Conservation (phyloP, 495 filamentous ascomycete genomes). For the Friedmanniomyces endolithicus region DNA sequence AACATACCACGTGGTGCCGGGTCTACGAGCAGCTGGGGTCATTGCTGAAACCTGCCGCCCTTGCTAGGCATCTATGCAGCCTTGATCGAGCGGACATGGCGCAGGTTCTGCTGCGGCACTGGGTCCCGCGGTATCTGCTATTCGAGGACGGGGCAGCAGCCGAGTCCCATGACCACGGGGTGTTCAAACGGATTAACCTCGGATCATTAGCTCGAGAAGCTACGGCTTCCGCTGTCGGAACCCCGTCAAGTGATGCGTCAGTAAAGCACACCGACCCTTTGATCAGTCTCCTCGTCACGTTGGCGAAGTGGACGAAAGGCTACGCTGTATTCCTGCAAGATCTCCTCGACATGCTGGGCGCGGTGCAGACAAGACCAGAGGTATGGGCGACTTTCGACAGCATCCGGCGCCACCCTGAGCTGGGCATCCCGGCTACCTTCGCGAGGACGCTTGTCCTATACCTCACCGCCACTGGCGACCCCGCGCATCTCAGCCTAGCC, state of each 20-base stretch:
- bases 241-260: not conserved
- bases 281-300: not conserved
- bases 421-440: not conserved
- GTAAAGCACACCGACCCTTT: not conserved
- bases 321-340: not conserved
- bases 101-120: conserved; percentile 8
- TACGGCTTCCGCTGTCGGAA: not conserved
- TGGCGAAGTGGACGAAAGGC: not conserved
- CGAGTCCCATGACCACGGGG: not conserved
- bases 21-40: conserved; percentile 1
- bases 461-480: conserved; percentile 1
- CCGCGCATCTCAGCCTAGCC: not conserved
- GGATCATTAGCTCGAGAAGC: not conserved
- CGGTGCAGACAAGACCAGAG: not conserved
- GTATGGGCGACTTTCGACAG: not conserved
- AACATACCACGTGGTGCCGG: not conserved
- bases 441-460: conserved; percentile 4
- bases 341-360: not conserved
- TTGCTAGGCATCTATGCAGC: conserved; percentile 4
- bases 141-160: not conserved
- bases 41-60: not conserved
- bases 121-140: conserved; percentile 6
- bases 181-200: not conserved
- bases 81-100: not conserved
- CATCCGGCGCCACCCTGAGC: not conserved